Percentiles rank a stretch among this genome's conserved stretches.
Conservation (phyloP, 1,139 yeast genomes). For the Geotrichum europaeum region DNA sequence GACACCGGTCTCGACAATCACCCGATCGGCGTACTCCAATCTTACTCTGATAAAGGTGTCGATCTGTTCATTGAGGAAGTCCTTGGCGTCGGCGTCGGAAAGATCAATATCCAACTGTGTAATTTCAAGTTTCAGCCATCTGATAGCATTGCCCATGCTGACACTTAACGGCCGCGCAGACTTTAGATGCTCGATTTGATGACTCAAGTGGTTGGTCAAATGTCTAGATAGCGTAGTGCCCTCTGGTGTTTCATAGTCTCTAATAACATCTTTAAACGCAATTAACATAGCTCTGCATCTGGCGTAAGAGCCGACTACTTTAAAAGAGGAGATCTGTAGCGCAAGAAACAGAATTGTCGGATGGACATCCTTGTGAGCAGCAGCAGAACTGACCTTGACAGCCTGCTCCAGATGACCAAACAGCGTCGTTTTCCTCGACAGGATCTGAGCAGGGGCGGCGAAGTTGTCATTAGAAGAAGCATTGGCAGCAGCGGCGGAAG, state of each 20-base stretch:
- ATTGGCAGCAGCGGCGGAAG: conserved; percentile 8
- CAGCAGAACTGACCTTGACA: conserved; percentile 29
- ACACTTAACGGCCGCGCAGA: conserved; percentile 88
- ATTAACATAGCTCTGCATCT: conserved; percentile 81
- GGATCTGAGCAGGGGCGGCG: background rate
- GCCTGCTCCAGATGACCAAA: conserved; percentile 81
- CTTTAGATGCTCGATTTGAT: conserved; percentile 88
- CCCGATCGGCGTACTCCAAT: conserved; percentile 74
- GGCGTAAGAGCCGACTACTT: conserved; percentile 83
- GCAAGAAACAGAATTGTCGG: conserved; percentile 79
- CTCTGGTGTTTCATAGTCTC: conserved; percentile 76
- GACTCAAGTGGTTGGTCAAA: conserved; percentile 81
- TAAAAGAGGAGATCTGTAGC: conserved; percentile 73
- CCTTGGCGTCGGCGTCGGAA: conserved; percentile 68
- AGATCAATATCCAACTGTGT: conserved; percentile 63
- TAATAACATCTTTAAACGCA: conserved; percentile 75
- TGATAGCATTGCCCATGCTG: conserved; percentile 95
- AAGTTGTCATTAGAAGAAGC: conserved; percentile 3
- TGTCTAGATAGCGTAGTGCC: conserved; percentile 84
- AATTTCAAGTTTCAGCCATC: conserved; percentile 95
- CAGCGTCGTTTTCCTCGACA: conserved; percentile 42
- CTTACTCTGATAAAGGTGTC: conserved; percentile 80
- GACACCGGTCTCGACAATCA: conserved; percentile 77
- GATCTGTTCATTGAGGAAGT: conserved; percentile 57
- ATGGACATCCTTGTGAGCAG: conserved; percentile 59